These are phyloP conservation scores for Pyrenula massariospora DNA, from an alignment of 495 filamentous ascomycete species.

Conservation along the genomic window DNA sequence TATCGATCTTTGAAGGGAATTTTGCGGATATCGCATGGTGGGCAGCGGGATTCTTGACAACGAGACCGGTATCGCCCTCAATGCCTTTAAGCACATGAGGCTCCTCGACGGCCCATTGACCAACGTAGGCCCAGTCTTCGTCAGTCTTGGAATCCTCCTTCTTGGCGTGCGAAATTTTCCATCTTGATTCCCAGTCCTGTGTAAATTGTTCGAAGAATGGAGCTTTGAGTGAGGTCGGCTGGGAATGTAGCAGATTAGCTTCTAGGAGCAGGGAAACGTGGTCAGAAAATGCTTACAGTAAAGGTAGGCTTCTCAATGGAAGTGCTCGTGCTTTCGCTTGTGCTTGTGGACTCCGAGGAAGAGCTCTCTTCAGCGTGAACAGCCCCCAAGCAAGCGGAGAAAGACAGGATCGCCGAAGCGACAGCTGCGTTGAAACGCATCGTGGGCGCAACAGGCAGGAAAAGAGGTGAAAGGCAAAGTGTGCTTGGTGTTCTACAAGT, in stretches of 20 bases:
- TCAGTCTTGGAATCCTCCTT: slow-evolving; percentile 79
- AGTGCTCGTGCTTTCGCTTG: slow-evolving; percentile 41
- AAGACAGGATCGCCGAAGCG: slow-evolving; percentile 51
- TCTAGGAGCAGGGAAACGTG: slow-evolving; percentile 1
- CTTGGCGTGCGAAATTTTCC: slow-evolving; percentile 92
- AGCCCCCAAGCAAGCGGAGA: slow-evolving; percentile 59
- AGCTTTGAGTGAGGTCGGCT: slow-evolving; percentile 82
- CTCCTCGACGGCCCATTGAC: slow-evolving; percentile 95
- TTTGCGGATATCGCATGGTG: slow-evolving; percentile 99
- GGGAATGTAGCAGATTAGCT: slow-evolving; percentile 13
- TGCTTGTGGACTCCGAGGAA: slow-evolving; percentile 40
- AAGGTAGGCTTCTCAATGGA: slow-evolving; percentile 65
- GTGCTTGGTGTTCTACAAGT: neutral
- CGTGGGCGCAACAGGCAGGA: neutral
- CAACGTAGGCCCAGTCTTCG: slow-evolving; percentile 97
- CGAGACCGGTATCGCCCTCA: slow-evolving; percentile 90
- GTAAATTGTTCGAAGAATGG: slow-evolving; percentile 98
- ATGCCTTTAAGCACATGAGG: slow-evolving; percentile 86
- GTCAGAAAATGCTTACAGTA: slow-evolving; percentile 51
- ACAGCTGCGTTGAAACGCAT: slow-evolving; percentile 69
- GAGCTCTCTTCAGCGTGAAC: slow-evolving; percentile 57
- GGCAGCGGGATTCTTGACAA: slow-evolving; percentile 91
- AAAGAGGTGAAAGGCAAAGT: neutral
- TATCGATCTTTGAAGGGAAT: slow-evolving; percentile 91
- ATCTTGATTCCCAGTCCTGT: slow-evolving; percentile 82